Evolutionary conservation across 2,329 filamentous ascomycete species (phyloP).

Genomic region (Claviceps monticola): DNA sequence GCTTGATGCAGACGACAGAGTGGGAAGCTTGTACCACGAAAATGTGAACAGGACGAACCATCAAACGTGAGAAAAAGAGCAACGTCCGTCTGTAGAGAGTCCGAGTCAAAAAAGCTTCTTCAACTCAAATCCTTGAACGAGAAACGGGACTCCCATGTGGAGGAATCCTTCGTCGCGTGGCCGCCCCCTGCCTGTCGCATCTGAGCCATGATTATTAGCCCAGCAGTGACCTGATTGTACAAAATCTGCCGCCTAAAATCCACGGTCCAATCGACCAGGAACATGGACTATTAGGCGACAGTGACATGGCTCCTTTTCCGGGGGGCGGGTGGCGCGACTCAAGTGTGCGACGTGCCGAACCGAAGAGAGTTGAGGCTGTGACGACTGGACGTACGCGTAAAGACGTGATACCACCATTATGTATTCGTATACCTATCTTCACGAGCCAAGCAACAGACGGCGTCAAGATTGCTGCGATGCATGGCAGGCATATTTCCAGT

Average conservation of each 20-base stretch:
- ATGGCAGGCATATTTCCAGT: too few relatives aligned
- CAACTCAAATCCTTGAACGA: not conserved
- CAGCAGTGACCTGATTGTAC: not conserved
- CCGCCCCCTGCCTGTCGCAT: constrained; percentile 1
- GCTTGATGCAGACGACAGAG: constrained; percentile 6
- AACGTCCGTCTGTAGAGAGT: constrained; percentile 1
- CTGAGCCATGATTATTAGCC: not conserved
- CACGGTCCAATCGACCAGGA: not conserved
- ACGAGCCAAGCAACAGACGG: too few relatives aligned
- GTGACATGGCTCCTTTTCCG: not conserved
- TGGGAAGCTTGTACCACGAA: constrained; percentile 5
- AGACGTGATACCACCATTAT: too few relatives aligned
- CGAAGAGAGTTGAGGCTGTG: not conserved
- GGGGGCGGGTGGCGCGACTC: too few relatives aligned
- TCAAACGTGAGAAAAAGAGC: not conserved
- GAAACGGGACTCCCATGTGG: not conserved
- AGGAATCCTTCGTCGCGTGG: not conserved
- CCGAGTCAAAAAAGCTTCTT: constrained; percentile 9
- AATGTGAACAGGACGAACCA: not conserved
- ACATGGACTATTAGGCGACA: not conserved
- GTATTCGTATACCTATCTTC: too few relatives aligned
- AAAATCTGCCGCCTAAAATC: not conserved
- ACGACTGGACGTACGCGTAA: not conserved
- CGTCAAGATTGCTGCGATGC: too few relatives aligned
- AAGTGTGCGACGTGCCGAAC: not conserved